Evolutionary conservation across 257 asterid species (phyloP).

Genomic region (Haberlea rhodopensis): DNA sequence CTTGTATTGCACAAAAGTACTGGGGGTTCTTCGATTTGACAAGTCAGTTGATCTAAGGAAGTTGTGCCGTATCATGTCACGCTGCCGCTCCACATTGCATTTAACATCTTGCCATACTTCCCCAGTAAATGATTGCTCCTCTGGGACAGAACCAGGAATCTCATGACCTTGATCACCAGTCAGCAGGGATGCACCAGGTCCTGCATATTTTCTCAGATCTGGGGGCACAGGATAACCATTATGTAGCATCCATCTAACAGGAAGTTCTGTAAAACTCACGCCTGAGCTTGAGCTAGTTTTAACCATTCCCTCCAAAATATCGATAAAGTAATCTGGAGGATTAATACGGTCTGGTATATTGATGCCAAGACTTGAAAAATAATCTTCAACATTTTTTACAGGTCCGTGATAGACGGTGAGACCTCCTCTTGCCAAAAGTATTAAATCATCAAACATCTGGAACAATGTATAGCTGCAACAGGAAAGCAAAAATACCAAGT

Average conservation of each 20-base stretch:
- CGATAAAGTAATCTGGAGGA: constrained; percentile 62
- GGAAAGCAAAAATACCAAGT: constrained; percentile 13
- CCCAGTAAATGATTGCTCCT: constrained; percentile 54
- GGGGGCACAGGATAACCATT: constrained; percentile 54
- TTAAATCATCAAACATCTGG: constrained; percentile 50
- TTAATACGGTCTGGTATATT: constrained; percentile 52
- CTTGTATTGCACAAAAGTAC: constrained; percentile 43
- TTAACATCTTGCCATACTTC: constrained; percentile 60
- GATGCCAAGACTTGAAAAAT: constrained; percentile 48
- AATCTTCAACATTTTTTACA: constrained; percentile 45
- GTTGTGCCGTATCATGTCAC: constrained; percentile 46
- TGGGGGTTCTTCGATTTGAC: constrained; percentile 54
- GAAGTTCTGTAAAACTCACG: constrained; percentile 47
- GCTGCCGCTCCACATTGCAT: constrained; percentile 45
- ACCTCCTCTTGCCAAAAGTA: constrained; percentile 66
- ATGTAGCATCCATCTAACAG: constrained; percentile 59
- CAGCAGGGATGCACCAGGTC: constrained; percentile 19
- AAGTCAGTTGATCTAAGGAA: constrained; percentile 46
- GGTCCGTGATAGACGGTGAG: constrained; percentile 60
- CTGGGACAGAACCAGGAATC: constrained; percentile 29
- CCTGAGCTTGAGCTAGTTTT: constrained; percentile 48
- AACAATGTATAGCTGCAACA: constrained; percentile 49
- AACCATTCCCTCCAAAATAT: constrained; percentile 62
- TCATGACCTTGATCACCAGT: constrained; percentile 25
- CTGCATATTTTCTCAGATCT: constrained; percentile 42